Evolutionary conservation across 495 filamentous ascomycete species (phyloP), one percentile per base, ranked within the genome.

Genomic region (Daldinia vernicosa): DNA sequence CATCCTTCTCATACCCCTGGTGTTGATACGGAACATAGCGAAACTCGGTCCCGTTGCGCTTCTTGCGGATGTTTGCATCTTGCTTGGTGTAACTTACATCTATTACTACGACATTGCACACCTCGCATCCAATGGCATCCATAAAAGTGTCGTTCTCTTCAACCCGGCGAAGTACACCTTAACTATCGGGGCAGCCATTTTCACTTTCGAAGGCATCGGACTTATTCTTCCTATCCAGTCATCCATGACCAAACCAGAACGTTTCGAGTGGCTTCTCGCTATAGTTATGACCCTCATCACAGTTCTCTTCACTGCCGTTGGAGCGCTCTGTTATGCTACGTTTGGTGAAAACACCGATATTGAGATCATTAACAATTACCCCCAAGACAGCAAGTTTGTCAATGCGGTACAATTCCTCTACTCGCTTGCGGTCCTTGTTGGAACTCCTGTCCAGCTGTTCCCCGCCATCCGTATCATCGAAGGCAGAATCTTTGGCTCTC

Each of bases 151-250:
- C 3, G 76, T 81, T 19, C 76, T 88, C 5, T 91, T 91, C 80
- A 91, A 90, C 78, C 86, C 88, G 0, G 74, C 77, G 12, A 79
- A 81, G 30, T 91, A 87, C 74, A 90, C 89, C 0, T 79, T 91
- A 15, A 90, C 86, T 45, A 81, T 91, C 57, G 89, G 89, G 58
- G 82, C 86, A 3, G 83, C 87, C 2, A 90, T 91, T 76, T 91
- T 90, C 76, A 89, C 88, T 1, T 91, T 89, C 60, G 89, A 91
- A 76, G 89, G 89, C 22, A 90, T 91, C 28, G 89, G 89, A 4
- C 81, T 91, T 17, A 87, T 91, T 60, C 78, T 91, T 1, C 89
- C 89, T 0, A 90, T 91, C 56, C 87, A 89, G 70, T 85, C 84
- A 9, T 86, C 84, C 30, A 91, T 91, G 89, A 81, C 82, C 22